Evolutionary conservation across 2,329 filamentous ascomycete species (phyloP), one percentile per base, ranked within the genome.

Genomic region (Stachybotrys elegans): DNA sequence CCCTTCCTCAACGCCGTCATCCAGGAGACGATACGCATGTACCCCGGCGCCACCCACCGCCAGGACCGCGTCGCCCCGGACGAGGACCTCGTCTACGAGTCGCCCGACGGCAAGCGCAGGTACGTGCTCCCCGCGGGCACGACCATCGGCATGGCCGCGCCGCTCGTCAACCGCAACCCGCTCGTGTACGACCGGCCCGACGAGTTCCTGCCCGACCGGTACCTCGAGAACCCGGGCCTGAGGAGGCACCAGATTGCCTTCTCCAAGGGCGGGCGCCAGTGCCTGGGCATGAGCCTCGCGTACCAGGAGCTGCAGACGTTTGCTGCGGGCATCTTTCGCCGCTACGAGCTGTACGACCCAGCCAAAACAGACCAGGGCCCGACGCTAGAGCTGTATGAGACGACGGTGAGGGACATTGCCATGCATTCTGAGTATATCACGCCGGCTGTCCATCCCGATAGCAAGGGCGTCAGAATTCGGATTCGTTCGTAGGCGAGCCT

Each of bases 1-100:
- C 60, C 62, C 0, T 69, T 63, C 40, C 57, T 75, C 4, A 60
- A 62, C 4, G 68, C 66, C 1, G 49, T 65, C 11, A 59, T 70
- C 8, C 53, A 57, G 25, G 68, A 71, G 47, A 52, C 61, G 0
- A 47, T 73, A 7, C 65, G 72, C 4, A 43, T 74, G 3, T 65
- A 66, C 14, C 69, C 67, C 8, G 67, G 63, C 1, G 60, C 66
- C 1, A 50, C 52, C 31, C 57, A 34, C 53, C 48, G 50, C 43
- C 61, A 53, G 49, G 59, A 43, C 44, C 63, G 50, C 42, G 57
- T 49, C 46, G 60, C 48, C 3, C 60, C 60, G 4, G 55, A 63
- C 27, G 57, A 54, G 4, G 48, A 57, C 17, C 40, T 66, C 6
- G 43, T 56, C 2, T 65, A 60, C 36, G 23, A 50, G 17, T 40